These are phyloP conservation scores for Phaeolepiota aurea DNA, from an alignment of 768 basidiomycete species.

Conservation along the genomic window DNA sequence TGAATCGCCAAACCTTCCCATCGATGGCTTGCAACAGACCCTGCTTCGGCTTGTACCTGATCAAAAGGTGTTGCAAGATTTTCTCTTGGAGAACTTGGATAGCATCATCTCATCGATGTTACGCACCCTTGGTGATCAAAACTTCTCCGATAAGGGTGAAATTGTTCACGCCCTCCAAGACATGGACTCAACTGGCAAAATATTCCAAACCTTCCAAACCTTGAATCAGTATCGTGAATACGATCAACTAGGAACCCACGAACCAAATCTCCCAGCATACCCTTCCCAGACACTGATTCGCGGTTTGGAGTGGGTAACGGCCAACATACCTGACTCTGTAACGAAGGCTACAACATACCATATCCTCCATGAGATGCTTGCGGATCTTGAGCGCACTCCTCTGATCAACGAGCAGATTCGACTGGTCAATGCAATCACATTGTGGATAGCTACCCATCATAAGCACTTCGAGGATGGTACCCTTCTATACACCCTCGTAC, in stretches of 20 bases:
- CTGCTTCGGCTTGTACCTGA: constrained; percentile 24
- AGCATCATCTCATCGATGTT: constrained; percentile 51
- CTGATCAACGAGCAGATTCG: constrained; percentile 82
- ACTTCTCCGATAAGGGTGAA: constrained; percentile 41
- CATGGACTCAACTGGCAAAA: constrained; percentile 23
- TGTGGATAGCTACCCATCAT: constrained; percentile 63
- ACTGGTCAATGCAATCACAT: constrained; percentile 58
- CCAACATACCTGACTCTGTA: constrained; percentile 29
- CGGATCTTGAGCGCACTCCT: constrained; percentile 53
- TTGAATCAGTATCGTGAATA: constrained; percentile 44
- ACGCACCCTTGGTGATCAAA: constrained; percentile 59
- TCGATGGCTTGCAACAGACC: constrained; percentile 22
- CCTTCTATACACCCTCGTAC: constrained; percentile 61
- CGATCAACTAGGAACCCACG: constrained; percentile 43
- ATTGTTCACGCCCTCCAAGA: constrained; percentile 38
- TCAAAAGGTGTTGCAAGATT: constrained; percentile 22
- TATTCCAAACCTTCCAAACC: constrained; percentile 35
- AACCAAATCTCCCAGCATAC: constrained; percentile 60
- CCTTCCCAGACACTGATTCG: constrained; percentile 38
- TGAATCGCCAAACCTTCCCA: constrained; percentile 11
- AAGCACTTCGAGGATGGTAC: constrained; percentile 47
- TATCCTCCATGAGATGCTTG: constrained; percentile 65
- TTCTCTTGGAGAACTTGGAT: constrained; percentile 40
- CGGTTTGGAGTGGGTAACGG: constrained; percentile 54
- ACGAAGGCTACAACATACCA: constrained; percentile 66